These are phyloP conservation scores for Saturnispora besseyi DNA, from an alignment of 805 yeast genomes.

Conservation along the genomic window DNA sequence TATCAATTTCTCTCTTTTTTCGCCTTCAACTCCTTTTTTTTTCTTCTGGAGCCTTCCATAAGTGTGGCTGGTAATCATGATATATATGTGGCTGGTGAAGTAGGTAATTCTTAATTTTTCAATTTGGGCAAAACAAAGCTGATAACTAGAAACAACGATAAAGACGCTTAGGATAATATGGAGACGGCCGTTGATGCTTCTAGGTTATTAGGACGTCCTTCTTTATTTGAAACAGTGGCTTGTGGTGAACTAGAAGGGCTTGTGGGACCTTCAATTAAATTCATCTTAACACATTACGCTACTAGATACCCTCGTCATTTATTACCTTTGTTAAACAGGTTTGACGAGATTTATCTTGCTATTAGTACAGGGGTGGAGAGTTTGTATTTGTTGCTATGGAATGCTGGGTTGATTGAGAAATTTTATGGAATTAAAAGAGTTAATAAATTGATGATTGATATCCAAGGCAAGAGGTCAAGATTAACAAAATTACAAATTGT, in stretches of 20 bases:
- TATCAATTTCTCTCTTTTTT: slow-evolving; percentile 20
- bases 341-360: slow-evolving; percentile 66
- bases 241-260: slow-evolving; percentile 69
- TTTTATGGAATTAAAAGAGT: slow-evolving; percentile 82
- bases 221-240: slow-evolving; percentile 80
- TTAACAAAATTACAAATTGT: slow-evolving; percentile 45
- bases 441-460: slow-evolving; percentile 12
- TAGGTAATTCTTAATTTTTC: background rate
- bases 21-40: background rate
- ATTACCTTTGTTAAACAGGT: slow-evolving; percentile 51
- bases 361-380: slow-evolving; percentile 61
- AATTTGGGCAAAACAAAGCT: background rate
- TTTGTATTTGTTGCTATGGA: slow-evolving; percentile 62
- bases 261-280: slow-evolving; percentile 75
- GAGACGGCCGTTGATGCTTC: slow-evolving; percentile 65
- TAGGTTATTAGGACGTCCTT: slow-evolving; percentile 65
- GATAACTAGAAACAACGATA: background rate
- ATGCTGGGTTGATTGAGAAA: slow-evolving; percentile 81
- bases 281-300: slow-evolving; percentile 72
- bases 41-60: background rate
- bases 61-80: background rate
- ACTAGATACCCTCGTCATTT: slow-evolving; percentile 65
- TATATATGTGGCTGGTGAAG: background rate
- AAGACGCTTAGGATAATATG: background rate
- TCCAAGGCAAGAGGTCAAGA: slow-evolving; percentile 25